Conservation (phyloP, 208 protist species). For the Leishmania braziliensis region DNA sequence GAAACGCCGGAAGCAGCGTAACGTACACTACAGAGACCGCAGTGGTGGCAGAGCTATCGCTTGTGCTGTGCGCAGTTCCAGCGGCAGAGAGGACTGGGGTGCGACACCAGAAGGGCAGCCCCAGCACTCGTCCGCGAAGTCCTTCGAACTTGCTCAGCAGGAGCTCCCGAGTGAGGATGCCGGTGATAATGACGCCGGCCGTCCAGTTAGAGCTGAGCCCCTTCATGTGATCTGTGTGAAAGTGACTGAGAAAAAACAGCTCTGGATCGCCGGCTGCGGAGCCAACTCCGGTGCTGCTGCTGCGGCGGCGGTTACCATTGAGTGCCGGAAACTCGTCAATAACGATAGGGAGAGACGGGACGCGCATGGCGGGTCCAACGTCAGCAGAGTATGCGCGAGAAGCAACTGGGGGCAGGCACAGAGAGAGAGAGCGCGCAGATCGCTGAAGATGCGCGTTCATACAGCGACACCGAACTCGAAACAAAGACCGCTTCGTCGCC, state of each 20-base stretch:
- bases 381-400: not conserved
- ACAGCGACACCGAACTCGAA: not conserved
- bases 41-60: not conserved
- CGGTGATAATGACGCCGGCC: slow-evolving; percentile 62
- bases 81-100: slow-evolving; percentile 18
- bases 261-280: not conserved
- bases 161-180: slow-evolving; percentile 56
- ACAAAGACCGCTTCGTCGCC: not conserved
- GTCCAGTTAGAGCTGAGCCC: slow-evolving; percentile 64
- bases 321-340: slow-evolving; percentile 55
- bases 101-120: slow-evolving; percentile 44
- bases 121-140: slow-evolving; percentile 31
- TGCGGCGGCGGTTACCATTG: not conserved
- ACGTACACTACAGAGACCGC: slow-evolving; percentile 29
- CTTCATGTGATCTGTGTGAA: slow-evolving; percentile 90
- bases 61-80: not conserved
- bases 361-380: slow-evolving; percentile 32
- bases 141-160: slow-evolving; percentile 50
- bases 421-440: not conserved
- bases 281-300: not conserved
- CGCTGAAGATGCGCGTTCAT: not conserved
- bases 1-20: slow-evolving; percentile 63
- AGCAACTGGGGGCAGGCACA: not conserved
- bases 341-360: slow-evolving; percentile 54
- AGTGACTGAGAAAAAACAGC: slow-evolving; percentile 79